Base-by-base conservation (phyloP, 192 early-diverging fungal genomes). In the Coemansia sp. region DNA sequence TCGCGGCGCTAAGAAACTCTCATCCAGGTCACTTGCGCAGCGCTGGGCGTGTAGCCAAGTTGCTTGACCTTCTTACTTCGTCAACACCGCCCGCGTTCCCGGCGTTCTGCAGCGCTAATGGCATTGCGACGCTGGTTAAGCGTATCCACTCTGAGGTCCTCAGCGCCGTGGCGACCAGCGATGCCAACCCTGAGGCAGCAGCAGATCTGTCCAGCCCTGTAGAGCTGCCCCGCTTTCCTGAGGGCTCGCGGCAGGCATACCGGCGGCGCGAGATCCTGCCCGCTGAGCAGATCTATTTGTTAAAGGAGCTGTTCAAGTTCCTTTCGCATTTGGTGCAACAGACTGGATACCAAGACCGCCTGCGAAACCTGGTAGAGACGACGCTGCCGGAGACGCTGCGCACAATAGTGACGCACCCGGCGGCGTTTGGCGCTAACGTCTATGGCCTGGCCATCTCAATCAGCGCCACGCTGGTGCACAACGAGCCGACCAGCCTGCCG, bases 381-480 rank as follows among this genome's bases (percentile, higher is more conserved):
- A 67, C 89, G 35, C 76, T 98, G 28, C 95, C 98, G 4, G 43
- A 72, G 16, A 91, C 95, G 6, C 69, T 99, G 40, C 82, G 85
- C 65, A 68, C 69, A 0, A 89, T 97, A 23, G 89, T 98, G 70
- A 85, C 89, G 62, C 77, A 92, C 39, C 88, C 92, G 1, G 84
- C 86, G 9, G 84, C 89, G 21, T 97, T 96, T 78, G 94, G 95
- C 23, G 87, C 85, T 42, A 91, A 90, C 59, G 84, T 96, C 4
- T 95, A 92, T 71, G 94, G 95, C 17, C 84, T 92, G 50, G 94
- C 95, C 0, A 91, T 96, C 66, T 95, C 96, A 70, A 92, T 96
- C 43, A 95, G 94, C 88, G 89, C 96, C 0, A 95, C 93, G 5
- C 92, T 99, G 58, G 95, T 99, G 40, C 95, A 99, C 72, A 99